Percentiles rank a stretch among this genome's conserved stretches.
These are phyloP conservation scores for Aspergillus quadricinctus DNA, from an alignment of 2,329 filamentous ascomycete species.

Conservation along the genomic window DNA sequence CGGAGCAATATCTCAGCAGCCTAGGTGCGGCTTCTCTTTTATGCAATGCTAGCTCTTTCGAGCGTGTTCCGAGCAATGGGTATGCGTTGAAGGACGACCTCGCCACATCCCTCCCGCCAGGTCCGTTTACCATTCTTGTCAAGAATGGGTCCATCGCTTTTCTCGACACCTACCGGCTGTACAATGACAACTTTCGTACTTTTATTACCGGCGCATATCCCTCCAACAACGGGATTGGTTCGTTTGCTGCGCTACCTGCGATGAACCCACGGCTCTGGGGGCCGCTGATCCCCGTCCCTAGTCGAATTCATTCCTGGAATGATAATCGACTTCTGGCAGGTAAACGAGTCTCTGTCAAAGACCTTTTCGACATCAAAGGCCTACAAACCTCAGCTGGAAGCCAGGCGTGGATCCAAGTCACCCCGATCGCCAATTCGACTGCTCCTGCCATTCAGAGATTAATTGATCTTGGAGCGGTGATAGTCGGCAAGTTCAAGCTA, in stretches of 20 bases:
- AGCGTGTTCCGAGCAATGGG: neutral
- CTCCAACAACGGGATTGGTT: constrained; percentile 3
- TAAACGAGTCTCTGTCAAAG: constrained; percentile 33
- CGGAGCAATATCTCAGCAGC: neutral
- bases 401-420: constrained; percentile 26
- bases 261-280: constrained; percentile 1
- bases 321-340: constrained; percentile 33
- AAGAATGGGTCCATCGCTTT: neutral
- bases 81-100: neutral
- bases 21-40: neutral
- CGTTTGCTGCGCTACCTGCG: constrained; percentile 1
- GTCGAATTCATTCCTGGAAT: constrained; percentile 16
- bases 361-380: constrained; percentile 34
- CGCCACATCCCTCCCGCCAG: neutral
- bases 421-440: constrained; percentile 20
- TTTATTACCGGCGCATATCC: constrained; percentile 10
- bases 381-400: constrained; percentile 31
- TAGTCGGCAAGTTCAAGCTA: constrained; percentile 35
- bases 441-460: constrained; percentile 31
- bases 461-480: constrained; percentile 29
- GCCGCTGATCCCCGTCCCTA: constrained; percentile 8
- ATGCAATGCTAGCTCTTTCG: neutral
- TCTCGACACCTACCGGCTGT: constrained; percentile 9
- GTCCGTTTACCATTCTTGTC: constrained; percentile 9
- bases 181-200: constrained; percentile 6